Percentiles rank a stretch among this genome's conserved stretches.
These are phyloP conservation scores for Gnaphalium uliginosum DNA, from an alignment of 129 eudicot species.

Conservation along the genomic window DNA sequence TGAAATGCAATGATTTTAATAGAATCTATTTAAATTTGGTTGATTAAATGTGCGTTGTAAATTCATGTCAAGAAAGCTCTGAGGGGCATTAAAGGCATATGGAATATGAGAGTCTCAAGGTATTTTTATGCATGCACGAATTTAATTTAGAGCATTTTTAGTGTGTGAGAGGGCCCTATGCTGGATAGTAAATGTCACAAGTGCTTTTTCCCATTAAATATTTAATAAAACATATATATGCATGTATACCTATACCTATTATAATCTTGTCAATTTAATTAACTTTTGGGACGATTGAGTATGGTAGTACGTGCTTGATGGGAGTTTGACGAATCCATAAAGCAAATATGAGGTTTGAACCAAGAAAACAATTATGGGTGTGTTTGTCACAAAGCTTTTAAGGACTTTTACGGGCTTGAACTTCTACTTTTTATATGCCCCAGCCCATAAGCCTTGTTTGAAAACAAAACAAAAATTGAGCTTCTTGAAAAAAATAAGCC, in stretches of 20 bases:
- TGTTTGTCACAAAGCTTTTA: too few relatives aligned
- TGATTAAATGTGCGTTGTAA: constrained; percentile 28
- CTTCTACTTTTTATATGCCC: too few relatives aligned
- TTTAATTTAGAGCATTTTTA: constrained; percentile 26
- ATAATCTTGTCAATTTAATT: background rate
- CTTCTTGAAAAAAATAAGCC: too few relatives aligned
- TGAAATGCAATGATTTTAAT: constrained; percentile 9
- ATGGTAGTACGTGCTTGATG: constrained; percentile 7
- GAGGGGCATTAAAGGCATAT: constrained; percentile 26
- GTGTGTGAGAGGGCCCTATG: constrained; percentile 33
- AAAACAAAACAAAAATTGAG: too few relatives aligned
- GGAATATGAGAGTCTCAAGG: constrained; percentile 31
- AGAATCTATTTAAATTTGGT: background rate
- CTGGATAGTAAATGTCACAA: constrained; percentile 27
- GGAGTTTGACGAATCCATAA: constrained; percentile 13
- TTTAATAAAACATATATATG: too few relatives aligned
- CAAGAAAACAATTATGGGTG: background rate
- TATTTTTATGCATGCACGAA: constrained; percentile 17
- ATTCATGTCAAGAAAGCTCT: constrained; percentile 35
- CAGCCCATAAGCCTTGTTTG: too few relatives aligned
- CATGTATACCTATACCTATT: background rate
- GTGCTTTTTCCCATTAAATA: background rate
- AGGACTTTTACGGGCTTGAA: too few relatives aligned
- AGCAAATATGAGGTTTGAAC: background rate
- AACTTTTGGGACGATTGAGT: background rate